Base-by-base conservation (phyloP, 1,284 basidiomycete genomes). In the Clitocybe nebularis region DNA sequence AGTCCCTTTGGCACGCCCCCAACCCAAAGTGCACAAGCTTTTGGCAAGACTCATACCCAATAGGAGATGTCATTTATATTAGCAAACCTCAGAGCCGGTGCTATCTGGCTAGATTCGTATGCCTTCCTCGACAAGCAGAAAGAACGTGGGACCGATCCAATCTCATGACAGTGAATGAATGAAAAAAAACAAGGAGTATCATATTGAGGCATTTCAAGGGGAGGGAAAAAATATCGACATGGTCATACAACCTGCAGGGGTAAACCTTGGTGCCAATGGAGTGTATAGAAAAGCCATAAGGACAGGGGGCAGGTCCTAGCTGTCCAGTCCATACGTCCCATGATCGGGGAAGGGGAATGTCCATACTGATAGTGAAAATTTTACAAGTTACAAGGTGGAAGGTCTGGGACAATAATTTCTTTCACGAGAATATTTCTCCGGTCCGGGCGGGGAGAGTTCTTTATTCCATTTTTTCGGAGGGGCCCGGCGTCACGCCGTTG, bases 401-500 rank as follows among this genome's bases (percentile, higher is more conserved):
- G 6, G 29, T 16, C 14, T 32, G 29, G 29, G 19, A 32, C n/a
- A n/a, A n/a, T n/a, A n/a, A n/a, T n/a, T 32, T 32, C 29, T 13
- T 16, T 16, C 29, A 13, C 29, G 19, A 6, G n/a, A 7, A 26
- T 26, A n/a, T n/a, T 7, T 26, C 24, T 26, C 7, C n/a, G 7
- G 19, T 7, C 29, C 11, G 19, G 19, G 29, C 6, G 13, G 7
- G 13, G 6, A 13, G 5, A 8, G 4, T 32, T 32, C 11, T 32
- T 32, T 13, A 13, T 3, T 32, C 19, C 19, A 32, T 9, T 32
- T 32, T 34, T 34, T 14, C 28, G 11, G 10, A 24, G 10, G 4
- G n/a, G 24, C 21, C 24, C 40, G 40, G 40, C 14, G 40, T 33
- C 40, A 33, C 30, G 30, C 40, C 30, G 30, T 22, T 5, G 4